Base-by-base conservation (phyloP, 2,329 filamentous ascomycete species). In the Botrytis elliptica region DNA sequence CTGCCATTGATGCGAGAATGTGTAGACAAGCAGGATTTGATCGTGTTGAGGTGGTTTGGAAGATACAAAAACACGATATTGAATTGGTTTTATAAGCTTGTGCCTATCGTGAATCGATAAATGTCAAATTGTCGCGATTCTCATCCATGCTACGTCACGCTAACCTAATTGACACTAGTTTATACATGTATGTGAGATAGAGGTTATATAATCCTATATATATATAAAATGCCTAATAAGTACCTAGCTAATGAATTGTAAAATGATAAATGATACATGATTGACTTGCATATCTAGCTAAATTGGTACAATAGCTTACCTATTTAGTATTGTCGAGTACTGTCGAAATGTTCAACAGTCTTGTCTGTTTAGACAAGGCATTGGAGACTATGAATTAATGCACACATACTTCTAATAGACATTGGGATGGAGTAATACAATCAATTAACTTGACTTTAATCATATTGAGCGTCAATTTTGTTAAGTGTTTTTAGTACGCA, bases 1-100 rank as follows among this genome's bases (percentile, higher is more conserved):
- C 87, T 77, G 88, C 88, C 80, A 93, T 86, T 74, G 90, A 91
- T 74, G 90, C 85, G 90, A 93, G 93, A 75, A 74, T 82, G 77
- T 66, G 64, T 52, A 46, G 65, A 70, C 12, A 22, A 36, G 42
- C 20, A 20, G 25, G n/a, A 60, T 42, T 7, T 22, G 57, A 52
- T 64, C 40, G 62, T 22, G 22, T n/a, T 60, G 52, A 25, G 18
- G 42, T 67, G 38, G n/a, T 69, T 57, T 69, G 33, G 12, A 20
- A 40, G 38, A 46, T 52, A 44, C 25, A 44, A 33, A 57, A 60
- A 68, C 66, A 69, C 52, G 52, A 72, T 29, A 72, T 46, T 49
- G 63, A 38, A 68, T 60, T 67, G 25, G 42, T 60, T 60, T 38
- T 18, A 38, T 33, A 55, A 44, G 64, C 63, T 36, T 25, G 29